Percentiles rank a stretch among this genome's conserved stretches.
Conservation (phyloP, 2,329 filamentous ascomycete genomes). For the Didymella arachidicola region DNA sequence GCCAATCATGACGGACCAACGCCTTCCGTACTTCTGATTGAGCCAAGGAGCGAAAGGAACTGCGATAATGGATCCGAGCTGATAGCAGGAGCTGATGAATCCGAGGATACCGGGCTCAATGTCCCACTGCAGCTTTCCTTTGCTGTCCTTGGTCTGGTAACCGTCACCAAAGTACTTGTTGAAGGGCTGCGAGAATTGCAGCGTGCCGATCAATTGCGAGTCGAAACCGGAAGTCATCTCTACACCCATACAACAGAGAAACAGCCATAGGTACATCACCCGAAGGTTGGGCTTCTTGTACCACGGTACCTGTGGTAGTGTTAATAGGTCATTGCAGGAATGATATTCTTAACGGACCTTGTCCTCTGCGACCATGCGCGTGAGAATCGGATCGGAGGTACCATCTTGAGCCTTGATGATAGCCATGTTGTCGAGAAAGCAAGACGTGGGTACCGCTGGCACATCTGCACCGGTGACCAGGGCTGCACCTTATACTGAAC, state of each 20-base stretch:
- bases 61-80: constrained; percentile 46
- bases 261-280: constrained; percentile 50
- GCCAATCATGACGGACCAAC: constrained; percentile 65
- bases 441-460: constrained; percentile 22
- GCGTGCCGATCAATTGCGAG: constrained; percentile 49
- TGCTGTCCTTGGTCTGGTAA: constrained; percentile 23
- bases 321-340: not conserved
- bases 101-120: constrained; percentile 42
- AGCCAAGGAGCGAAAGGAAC: constrained; percentile 46
- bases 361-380: constrained; percentile 53
- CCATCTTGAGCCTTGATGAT: constrained; percentile 36
- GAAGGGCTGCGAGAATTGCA: constrained; percentile 47
- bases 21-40: constrained; percentile 58
- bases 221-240: constrained; percentile 51
- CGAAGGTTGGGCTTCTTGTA: constrained; percentile 53
- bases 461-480: constrained; percentile 20
- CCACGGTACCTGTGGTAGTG: constrained; percentile 44
- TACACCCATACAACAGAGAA: constrained; percentile 50
- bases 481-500: constrained; percentile 36
- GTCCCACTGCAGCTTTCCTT: constrained; percentile 26
- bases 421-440: constrained; percentile 35
- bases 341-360: constrained; percentile 20
- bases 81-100: constrained; percentile 48
- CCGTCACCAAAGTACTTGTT: constrained; percentile 47
- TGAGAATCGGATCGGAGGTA: constrained; percentile 53